Base-by-base conservation (phyloP, 2,329 filamentous ascomycete genomes). In the Aureobasidium melanogenum region DNA sequence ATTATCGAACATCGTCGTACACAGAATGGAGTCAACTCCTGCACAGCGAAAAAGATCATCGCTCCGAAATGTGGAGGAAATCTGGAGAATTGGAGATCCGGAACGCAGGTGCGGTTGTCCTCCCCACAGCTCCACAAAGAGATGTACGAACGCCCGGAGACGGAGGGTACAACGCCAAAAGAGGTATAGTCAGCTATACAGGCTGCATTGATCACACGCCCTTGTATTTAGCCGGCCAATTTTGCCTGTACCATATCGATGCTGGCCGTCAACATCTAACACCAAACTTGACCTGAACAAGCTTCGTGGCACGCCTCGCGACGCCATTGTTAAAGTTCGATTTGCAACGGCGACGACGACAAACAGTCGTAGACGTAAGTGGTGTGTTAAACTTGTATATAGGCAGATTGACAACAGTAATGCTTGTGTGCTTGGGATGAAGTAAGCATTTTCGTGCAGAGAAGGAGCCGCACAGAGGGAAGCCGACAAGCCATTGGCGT, bases 231-330 rank as follows among this genome's bases (percentile, higher is more conserved):
- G 44, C 56, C 56, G 56, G 43, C 6, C 24, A 6, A 38, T 59
- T 59, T 59, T 59, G 56, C 56, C 56, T 59, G 56, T 32, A 59
- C 32, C 14, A 39, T 5, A 46, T 48, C 14, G 26, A 28, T 32
- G 19, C 19, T 50, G 34, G 34, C 14, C 9, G 34, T 32, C 51
- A 56, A 44, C 28, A 56, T n/a, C n/a, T 30, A 26, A 59, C 15
- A 22, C 12, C 56, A 46, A 24, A 50, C 24, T 50, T 59, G 34
- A 9, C 44, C 24, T 15, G 34, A 50, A 50, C 24, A 59, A 59
- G 56, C 56, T 59, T 59, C 41, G 41, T 57, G 54, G 54, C 54
- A 57, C 30, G 54, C 30, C 30, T 57, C 47, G 39, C 14, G 26
- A 38, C 22, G 30, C 30, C 10, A 47, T 38, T 36, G 26, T 57